Evolutionary conservation across 805 yeast species (phyloP).

Genomic region (Saccharomycopsis sp.): DNA sequence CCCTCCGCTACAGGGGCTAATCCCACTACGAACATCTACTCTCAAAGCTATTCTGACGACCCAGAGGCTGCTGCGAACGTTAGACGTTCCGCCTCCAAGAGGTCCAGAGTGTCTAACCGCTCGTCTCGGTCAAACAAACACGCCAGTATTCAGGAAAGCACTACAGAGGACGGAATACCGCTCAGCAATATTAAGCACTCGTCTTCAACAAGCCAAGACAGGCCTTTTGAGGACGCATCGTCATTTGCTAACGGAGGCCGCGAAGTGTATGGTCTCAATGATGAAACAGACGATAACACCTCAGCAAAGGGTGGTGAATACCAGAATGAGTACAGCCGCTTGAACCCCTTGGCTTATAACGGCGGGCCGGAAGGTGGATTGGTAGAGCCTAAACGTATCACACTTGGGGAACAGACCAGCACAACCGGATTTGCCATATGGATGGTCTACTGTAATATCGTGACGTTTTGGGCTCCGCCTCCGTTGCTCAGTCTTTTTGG

Average conservation of each 20-base stretch:
- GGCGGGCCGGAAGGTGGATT: not conserved
- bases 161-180: conserved; percentile 2
- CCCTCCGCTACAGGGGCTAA: conserved; percentile 72
- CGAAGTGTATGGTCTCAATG: conserved; percentile 55
- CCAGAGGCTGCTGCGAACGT: conserved; percentile 8
- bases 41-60: conserved; percentile 15
- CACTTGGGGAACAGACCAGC: conserved; percentile 9
- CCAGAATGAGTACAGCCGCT: conserved; percentile 13
- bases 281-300: conserved; percentile 36
- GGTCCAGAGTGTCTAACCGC: conserved; percentile 11
- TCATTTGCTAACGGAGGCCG: conserved; percentile 25
- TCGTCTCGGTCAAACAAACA: conserved; percentile 11
- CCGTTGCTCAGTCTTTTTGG: conserved; percentile 68
- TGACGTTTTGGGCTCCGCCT: conserved; percentile 92
- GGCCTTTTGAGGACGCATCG: not conserved
- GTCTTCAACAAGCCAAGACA: not conserved
- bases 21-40: conserved; percentile 33
- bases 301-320: conserved; percentile 3
- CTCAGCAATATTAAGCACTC: not conserved
- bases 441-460: conserved; percentile 69
- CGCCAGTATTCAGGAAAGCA: conserved; percentile 1
- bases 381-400: conserved; percentile 17
- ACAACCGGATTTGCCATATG: conserved; percentile 41
- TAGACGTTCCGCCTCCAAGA: conserved; percentile 19
- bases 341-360: conserved; percentile 11